These are phyloP conservation scores for Platismatia glauca DNA, from an alignment of 495 filamentous ascomycete species.

Conservation along the genomic window DNA sequence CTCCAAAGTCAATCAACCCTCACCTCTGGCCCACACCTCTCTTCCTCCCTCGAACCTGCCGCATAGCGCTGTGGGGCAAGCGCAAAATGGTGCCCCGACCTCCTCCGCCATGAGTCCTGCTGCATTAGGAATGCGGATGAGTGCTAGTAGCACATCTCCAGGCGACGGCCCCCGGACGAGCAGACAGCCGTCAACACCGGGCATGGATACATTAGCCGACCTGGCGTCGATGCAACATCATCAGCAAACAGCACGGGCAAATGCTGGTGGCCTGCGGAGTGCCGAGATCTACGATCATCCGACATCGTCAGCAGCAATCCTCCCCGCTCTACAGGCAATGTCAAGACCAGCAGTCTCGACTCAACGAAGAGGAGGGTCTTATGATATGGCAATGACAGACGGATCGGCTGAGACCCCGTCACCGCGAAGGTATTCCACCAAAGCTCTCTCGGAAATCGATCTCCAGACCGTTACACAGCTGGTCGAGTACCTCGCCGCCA, in stretches of 20 bases:
- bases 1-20: constrained; percentile 14
- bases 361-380: constrained; percentile 36
- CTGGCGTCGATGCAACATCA: constrained; percentile 59
- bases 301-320: constrained; percentile 41
- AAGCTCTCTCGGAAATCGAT: constrained; percentile 46
- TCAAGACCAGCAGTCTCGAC: constrained; percentile 42
- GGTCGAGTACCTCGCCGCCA: constrained; percentile 46
- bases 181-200: constrained; percentile 47
- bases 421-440: constrained; percentile 40
- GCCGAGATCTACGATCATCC: constrained; percentile 41
- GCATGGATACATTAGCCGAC: constrained; percentile 59
- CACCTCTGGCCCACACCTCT: constrained; percentile 14
- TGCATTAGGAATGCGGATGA: constrained; percentile 18
- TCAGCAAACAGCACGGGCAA: constrained; percentile 43
- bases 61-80: constrained; percentile 20
- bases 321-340: constrained; percentile 41
- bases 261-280: constrained; percentile 37
- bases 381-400: constrained; percentile 50
- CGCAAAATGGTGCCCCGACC: constrained; percentile 21
- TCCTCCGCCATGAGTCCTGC: constrained; percentile 20
- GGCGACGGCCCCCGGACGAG: constrained; percentile 28
- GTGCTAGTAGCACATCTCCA: constrained; percentile 28
- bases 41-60: constrained; percentile 16
- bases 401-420: constrained; percentile 37
- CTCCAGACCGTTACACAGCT: constrained; percentile 46